Conservation (phyloP, 371 early-diverging fungal species). For the Apophysomyces ossiformis region DNA sequence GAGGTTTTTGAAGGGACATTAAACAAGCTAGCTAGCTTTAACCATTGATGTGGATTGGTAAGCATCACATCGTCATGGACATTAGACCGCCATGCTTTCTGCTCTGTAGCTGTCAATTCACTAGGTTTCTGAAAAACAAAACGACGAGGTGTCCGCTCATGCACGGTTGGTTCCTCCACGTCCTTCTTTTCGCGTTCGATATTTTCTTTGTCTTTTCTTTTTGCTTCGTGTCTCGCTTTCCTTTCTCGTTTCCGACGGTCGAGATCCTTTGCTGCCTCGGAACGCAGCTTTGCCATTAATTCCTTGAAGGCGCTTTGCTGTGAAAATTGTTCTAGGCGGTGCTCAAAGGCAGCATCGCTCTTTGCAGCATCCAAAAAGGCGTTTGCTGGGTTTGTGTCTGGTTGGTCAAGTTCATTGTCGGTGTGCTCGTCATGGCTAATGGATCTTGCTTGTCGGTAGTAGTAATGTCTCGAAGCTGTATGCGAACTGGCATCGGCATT, state of each 20-base stretch:
- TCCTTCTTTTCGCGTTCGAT: neutral
- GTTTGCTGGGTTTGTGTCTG: neutral
- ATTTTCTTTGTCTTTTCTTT: conserved; percentile 3
- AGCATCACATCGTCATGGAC: conserved; percentile 40
- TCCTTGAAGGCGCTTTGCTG: conserved; percentile 1
- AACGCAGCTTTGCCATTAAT: conserved; percentile 14
- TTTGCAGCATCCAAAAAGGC: conserved; percentile 4
- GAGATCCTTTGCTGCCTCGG: conserved; percentile 22
- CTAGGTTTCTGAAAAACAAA: conserved; percentile 26
- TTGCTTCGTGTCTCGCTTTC: conserved; percentile 21
- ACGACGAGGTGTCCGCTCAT: neutral
- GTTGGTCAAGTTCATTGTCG: neutral
- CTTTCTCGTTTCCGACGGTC: conserved; percentile 24
- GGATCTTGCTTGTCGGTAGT: conserved; percentile 9
- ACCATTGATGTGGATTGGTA: conserved; percentile 51
- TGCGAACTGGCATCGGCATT: conserved; percentile 5
- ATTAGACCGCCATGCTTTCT: conserved; percentile 39
- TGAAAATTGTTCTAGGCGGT: conserved; percentile 19
- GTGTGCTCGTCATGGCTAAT: conserved; percentile 2
- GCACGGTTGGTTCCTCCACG: neutral
- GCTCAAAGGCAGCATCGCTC: conserved; percentile 20
- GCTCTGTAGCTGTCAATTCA: conserved; percentile 23
- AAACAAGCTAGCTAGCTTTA: conserved; percentile 44
- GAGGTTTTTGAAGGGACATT: conserved; percentile 43
- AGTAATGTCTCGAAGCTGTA: conserved; percentile 3